These are phyloP conservation scores for Xylaria flabelliformis DNA, from an alignment of 495 filamentous ascomycete species.

Conservation along the genomic window DNA sequence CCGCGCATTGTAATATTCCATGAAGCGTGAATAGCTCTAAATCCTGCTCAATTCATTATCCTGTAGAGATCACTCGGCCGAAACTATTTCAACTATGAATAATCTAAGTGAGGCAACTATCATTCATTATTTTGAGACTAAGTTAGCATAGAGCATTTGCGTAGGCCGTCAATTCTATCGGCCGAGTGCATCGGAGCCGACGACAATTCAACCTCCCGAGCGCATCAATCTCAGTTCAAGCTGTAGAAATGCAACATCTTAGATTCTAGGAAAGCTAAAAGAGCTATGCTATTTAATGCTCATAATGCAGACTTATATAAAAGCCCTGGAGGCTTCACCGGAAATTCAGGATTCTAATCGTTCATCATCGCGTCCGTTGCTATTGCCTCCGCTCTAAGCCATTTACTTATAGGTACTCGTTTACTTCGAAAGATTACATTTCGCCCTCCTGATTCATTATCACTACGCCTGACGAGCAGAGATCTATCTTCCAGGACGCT, in stretches of 20 bases:
- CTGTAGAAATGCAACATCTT: not conserved
- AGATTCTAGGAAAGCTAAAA: not conserved
- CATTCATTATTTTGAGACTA: not conserved
- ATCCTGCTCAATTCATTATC: not conserved
- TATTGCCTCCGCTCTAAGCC: not conserved
- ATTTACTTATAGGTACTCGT: not conserved
- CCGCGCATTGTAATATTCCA: not conserved
- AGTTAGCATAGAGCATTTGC: not conserved
- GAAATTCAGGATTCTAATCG: not conserved
- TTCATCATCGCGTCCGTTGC: not conserved
- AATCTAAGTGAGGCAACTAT: not conserved
- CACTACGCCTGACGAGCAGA: not conserved
- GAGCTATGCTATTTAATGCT: not conserved
- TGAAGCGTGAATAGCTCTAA: not conserved
- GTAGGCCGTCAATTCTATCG: not conserved
- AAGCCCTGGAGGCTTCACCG: not conserved
- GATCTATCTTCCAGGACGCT: too few relatives aligned
- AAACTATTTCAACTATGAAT: not conserved
- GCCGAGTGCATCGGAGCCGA: slow-evolving; percentile 10
- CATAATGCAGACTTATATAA: slow-evolving; percentile 6
- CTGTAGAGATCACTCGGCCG: not conserved
- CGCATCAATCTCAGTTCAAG: not conserved
- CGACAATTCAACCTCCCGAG: not conserved
- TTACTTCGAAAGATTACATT: not conserved
- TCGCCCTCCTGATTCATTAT: not conserved